phyloP scores from a whole-genome alignment of 208 protist genomes.

The Crithidia acanthocephali region DNA sequence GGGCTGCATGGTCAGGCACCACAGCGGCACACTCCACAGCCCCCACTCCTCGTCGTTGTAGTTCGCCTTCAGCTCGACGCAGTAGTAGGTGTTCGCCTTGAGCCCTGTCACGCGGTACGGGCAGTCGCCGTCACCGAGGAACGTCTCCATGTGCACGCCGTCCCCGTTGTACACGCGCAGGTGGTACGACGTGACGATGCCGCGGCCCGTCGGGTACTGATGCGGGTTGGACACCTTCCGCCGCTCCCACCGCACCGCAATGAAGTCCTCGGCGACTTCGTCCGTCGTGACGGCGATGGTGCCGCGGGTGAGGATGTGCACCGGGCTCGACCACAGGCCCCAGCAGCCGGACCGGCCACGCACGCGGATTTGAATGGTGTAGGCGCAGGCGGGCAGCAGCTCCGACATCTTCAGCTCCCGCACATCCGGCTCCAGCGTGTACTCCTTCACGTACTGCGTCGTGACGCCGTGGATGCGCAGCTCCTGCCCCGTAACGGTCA shows the following conservation, averaged over 20 bases:
- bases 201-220: slow-evolving; percentile 83
- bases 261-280: slow-evolving; percentile 92
- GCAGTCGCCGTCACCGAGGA: slow-evolving; percentile 88
- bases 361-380: slow-evolving; percentile 89
- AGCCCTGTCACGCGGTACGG: slow-evolving; percentile 87
- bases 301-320: slow-evolving; percentile 87
- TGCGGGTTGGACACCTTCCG: slow-evolving; percentile 77
- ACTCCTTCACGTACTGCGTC: slow-evolving; percentile 80
- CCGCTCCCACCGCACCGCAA: slow-evolving; percentile 87
- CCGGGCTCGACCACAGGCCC: slow-evolving; percentile 85
- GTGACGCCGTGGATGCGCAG: slow-evolving; percentile 88
- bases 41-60: slow-evolving; percentile 95
- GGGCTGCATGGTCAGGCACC: slow-evolving; percentile 92
- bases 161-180: slow-evolving; percentile 86
- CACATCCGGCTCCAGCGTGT: slow-evolving; percentile 76
- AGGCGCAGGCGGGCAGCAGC: slow-evolving; percentile 82
- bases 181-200: slow-evolving; percentile 89
- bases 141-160: slow-evolving; percentile 79
- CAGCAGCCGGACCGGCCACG: slow-evolving; percentile 85
- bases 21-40: slow-evolving; percentile 88
- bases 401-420: slow-evolving; percentile 90
- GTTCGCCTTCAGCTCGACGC: slow-evolving; percentile 91
- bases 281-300: slow-evolving; percentile 83
- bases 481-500: slow-evolving; percentile 88
- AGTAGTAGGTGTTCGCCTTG: slow-evolving; percentile 91